These are phyloP conservation scores for Vitis labrusca DNA, from an alignment of 164 flowering plant species.

Conservation along the genomic window DNA sequence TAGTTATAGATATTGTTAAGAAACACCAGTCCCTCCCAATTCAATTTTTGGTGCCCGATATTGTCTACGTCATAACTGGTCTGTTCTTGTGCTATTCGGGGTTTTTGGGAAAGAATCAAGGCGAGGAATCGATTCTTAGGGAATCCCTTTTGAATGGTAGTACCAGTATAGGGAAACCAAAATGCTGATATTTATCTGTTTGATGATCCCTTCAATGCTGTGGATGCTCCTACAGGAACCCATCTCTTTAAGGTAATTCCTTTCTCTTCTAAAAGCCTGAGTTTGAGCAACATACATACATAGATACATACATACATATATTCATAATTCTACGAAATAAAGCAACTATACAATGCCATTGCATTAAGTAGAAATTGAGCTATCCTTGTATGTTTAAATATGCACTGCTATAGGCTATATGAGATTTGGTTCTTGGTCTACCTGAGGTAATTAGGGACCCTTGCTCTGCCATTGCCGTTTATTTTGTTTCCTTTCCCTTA, in stretches of 20 bases:
- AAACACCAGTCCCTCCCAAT: conserved; percentile 16
- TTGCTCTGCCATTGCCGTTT: background rate
- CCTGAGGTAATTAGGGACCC: background rate
- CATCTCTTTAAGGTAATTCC: conserved; percentile 18
- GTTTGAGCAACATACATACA: too few relatives aligned
- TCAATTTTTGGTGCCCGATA: conserved; percentile 43
- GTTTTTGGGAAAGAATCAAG: conserved; percentile 29
- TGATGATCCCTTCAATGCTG: conserved; percentile 53
- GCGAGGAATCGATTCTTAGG: conserved; percentile 26
- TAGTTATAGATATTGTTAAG: conserved; percentile 42
- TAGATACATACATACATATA: too few relatives aligned
- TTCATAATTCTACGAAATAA: too few relatives aligned
- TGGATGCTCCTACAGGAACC: conserved; percentile 52
- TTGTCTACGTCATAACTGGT: conserved; percentile 41
- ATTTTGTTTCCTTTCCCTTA: background rate
- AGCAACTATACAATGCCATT: too few relatives aligned
- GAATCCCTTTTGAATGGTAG: conserved; percentile 63
- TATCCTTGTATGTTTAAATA: background rate
- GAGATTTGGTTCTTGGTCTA: background rate
- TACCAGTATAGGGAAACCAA: conserved; percentile 21
- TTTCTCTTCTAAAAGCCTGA: background rate
- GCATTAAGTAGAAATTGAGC: background rate
- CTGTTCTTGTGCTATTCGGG: conserved; percentile 52
- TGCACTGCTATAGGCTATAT: background rate
- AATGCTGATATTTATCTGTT: conserved; percentile 49